A percentile compares a stretch with the other conserved stretches of the same genome.
Evolutionary conservation across 768 basidiomycete species (phyloP).

Genomic region (Mycena metata): DNA sequence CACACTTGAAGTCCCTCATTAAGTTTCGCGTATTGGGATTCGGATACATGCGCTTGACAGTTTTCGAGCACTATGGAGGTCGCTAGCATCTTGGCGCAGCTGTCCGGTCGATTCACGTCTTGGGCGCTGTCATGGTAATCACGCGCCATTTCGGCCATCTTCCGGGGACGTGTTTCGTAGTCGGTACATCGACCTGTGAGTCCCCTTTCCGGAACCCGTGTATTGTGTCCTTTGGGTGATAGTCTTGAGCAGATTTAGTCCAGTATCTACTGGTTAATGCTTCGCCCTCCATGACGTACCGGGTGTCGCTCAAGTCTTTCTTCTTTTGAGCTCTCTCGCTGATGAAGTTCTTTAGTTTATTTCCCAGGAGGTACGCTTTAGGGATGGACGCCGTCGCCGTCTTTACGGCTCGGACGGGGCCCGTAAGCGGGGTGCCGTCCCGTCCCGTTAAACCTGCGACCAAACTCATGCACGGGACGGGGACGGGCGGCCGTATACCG

Average conservation of each 20-base stretch:
- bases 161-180: slow-evolving; percentile 5
- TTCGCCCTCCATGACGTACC: neutral
- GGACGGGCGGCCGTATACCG: too few relatives aligned
- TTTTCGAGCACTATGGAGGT: neutral
- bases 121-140: neutral
- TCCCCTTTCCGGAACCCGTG: neutral
- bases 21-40: neutral
- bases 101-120: neutral
- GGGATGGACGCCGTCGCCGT: too few relatives aligned
- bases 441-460: too few relatives aligned
- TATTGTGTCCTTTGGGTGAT: neutral
- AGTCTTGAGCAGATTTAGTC: neutral
- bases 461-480: too few relatives aligned
- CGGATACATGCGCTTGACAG: neutral
- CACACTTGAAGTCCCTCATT: neutral
- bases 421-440: too few relatives aligned
- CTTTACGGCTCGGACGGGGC: too few relatives aligned
- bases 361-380: neutral
- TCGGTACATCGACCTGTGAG: neutral
- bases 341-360: neutral
- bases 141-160: slow-evolving; percentile 3
- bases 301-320: neutral
- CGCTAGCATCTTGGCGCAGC: neutral
- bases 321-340: neutral
- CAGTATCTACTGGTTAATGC: neutral